Base-by-base conservation (phyloP, 441 rosid genomes). In the Gossypium schwendimanii region DNA sequence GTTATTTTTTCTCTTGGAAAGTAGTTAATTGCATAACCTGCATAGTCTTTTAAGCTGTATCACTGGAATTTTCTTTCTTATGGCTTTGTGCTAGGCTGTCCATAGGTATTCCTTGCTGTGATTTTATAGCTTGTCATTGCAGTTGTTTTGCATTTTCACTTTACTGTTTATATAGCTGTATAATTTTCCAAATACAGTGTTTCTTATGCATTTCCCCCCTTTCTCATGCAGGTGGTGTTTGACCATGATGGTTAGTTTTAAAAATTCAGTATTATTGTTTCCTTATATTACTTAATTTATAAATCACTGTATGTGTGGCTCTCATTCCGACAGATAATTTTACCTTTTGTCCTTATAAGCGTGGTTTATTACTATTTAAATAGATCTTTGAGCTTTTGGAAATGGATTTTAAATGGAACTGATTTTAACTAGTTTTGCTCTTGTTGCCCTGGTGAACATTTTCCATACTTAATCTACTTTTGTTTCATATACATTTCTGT, bases 171-270 rank as follows among this genome's bases (percentile, higher is more conserved):
- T 49, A 17, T 49, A 10, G 61, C 61, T 53, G 31, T 52, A 69
- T 69, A 53, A 69, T 24, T 8, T 50, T 36, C 47, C 67, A 36
- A 6, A 14, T n/a, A 31, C 12, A 6, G 21, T 61, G 65, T 61
- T 61, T 15, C 65, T 61, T 61, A 61, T 18, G 14, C 44, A 60
- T 26, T 33, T 39, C 67, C 26, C 39, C 49, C 45, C 76, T 44
- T 80, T 76, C 72, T 17, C 55, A 31, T 81, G 90, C 95, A 95
- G 99, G 99, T 95, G 77, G 98, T 89, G 79, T 95, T 95, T 77
- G 99, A 93, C 86, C 94, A 95, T 84, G 98, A 95, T 87, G 99
- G 98, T 95, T 83, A 86, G 96, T 70, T 44, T 69, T 59, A 15
- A 33, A 41, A 57, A 0, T 76, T 23, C 60, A 31, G 70, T 64